phyloP scores from a whole-genome alignment of 2,329 filamentous ascomycete species.

The Arthrobotrys musiformis region DNA sequence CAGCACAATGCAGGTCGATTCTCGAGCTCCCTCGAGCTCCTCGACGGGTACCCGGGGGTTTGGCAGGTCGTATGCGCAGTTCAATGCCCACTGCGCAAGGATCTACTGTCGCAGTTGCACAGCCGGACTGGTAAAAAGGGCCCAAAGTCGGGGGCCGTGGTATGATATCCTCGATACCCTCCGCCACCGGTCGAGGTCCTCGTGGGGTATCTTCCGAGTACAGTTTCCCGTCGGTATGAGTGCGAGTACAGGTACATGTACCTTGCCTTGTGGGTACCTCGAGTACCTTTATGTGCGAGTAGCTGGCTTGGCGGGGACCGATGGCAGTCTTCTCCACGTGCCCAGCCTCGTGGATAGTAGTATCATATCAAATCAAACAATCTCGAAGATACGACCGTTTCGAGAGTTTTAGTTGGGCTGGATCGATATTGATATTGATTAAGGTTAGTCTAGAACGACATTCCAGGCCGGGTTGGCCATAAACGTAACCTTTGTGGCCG shows the following conservation, averaged over 20 bases:
- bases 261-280: conserved; percentile 21
- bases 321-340: conserved; percentile 41
- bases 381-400: too few species aligned
- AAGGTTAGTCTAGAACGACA: too few species aligned
- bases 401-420: too few species aligned
- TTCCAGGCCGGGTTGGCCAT: too few species aligned
- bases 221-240: neutral
- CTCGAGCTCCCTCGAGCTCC: neutral
- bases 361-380: too few species aligned
- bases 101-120: conserved; percentile 35
- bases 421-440: too few species aligned
- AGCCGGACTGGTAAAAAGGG: neutral
- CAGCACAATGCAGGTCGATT: neutral
- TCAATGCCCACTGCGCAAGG: conserved; percentile 17
- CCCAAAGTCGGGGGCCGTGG: conserved; percentile 3
- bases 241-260: neutral
- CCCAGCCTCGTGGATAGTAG: too few species aligned
- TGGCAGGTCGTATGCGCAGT: conserved; percentile 15
- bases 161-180: conserved; percentile 17
- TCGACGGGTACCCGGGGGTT: conserved; percentile 37
- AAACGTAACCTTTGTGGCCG: too few species aligned
- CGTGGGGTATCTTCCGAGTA: conserved; percentile 13
- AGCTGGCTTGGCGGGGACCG: conserved; percentile 13
- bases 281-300: neutral
- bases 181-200: too few species aligned